These are phyloP conservation scores for Botrytis sinoallii DNA, from an alignment of 2,329 filamentous ascomycete species.

Conservation along the genomic window DNA sequence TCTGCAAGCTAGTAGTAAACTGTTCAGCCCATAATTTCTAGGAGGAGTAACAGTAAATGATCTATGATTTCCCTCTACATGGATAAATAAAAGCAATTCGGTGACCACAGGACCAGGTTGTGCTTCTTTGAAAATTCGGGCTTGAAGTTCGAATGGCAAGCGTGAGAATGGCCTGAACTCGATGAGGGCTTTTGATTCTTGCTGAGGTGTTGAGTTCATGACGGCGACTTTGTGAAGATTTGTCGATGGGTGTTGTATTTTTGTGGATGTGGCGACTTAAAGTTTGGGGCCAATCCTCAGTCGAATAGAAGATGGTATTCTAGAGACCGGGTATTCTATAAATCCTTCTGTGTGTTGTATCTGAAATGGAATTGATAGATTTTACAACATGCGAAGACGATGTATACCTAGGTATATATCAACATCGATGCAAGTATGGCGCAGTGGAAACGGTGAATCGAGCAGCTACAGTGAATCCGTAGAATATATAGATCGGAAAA, in stretches of 20 bases:
- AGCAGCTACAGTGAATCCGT: not conserved
- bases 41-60: no score
- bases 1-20: not conserved
- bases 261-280: not conserved
- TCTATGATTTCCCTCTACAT: no score
- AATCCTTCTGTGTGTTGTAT: not conserved
- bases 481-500: not conserved
- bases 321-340: not conserved
- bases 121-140: not conserved
- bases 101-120: not conserved
- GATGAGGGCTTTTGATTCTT: not conserved
- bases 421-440: not conserved
- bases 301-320: not conserved
- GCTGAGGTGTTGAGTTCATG: not conserved
- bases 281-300: not conserved
- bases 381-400: not conserved
- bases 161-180: not conserved
- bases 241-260: not conserved
- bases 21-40: not conserved
- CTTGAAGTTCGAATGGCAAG: not conserved
- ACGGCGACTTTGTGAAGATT: not conserved
- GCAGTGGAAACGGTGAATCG: not conserved
- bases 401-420: not conserved
- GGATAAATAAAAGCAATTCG: no score
- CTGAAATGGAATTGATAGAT: not conserved